Base-by-base conservation (phyloP, 1,284 basidiomycete genomes). In the Cronartium quercuum region DNA sequence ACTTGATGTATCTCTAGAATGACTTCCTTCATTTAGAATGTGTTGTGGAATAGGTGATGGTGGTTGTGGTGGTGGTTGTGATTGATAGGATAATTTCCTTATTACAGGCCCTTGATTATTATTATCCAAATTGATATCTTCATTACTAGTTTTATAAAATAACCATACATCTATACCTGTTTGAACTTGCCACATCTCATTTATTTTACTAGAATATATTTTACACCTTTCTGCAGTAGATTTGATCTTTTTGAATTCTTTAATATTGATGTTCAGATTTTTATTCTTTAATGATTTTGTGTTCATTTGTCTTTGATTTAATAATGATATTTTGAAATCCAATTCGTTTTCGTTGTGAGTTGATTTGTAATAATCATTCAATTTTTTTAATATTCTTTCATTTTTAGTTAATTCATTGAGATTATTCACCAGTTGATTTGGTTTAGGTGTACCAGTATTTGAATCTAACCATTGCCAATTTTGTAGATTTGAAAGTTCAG, bases 381-480 rank as follows among this genome's bases (percentile, higher is more conserved):
- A 47, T 9, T 15, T 13, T 35, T 61, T n/a, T 7, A 69, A 61
- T 21, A 21, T 29, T 60, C 61, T 40, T 47, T 69, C 68, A 34
- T 40, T 57, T 13, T 35, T 18, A 47, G 13, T 69, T 6, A 42
- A 40, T 6, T 61, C 34, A 13, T 9, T 10, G 40, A 60, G 42
- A 34, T 24, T 6, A n/a, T 42, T 47, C 13, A 3, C 15, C 9
- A 55, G 38, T 12, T n/a, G 42, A 35, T 3, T 18, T 44, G 21
- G 47, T 51, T 51, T 21, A 37, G 60, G 37, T 29, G 68, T 35
- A n/a, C n/a, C n/a, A 4, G 47, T 13, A 40, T 65, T 60, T 12
- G 69, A 42, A 55, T 71, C 69, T 15, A 71, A 61, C 69, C 69
- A 71, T 51, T 71, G 69, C 69, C 69, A 71, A 21, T 71, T 60